Evolutionary conservation across 2,329 filamentous ascomycete species (phyloP).

Genomic region (Emergomyces pasteurianus): DNA sequence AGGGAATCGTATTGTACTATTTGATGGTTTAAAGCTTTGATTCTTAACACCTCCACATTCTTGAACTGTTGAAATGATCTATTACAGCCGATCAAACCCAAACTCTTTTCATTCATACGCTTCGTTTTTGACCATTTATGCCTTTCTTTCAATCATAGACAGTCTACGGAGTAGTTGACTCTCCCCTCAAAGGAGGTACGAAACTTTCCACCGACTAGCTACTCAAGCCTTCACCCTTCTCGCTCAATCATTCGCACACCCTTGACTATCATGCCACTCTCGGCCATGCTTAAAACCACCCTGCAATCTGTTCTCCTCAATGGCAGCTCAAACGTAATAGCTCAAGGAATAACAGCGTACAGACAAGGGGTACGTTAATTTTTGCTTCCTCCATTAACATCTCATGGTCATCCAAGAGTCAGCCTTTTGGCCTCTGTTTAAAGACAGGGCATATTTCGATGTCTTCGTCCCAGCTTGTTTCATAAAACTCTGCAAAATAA

Average conservation of each 20-base stretch:
- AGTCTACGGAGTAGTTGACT: not conserved
- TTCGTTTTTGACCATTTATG: not conserved
- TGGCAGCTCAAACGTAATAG: conserved; percentile 43
- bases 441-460: not conserved
- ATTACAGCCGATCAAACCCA: too few relatives aligned
- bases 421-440: not conserved
- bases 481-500: too few relatives aligned
- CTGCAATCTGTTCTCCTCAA: conserved; percentile 43
- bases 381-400: not conserved
- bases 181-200: not conserved
- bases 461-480: too few relatives aligned
- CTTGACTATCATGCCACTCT: conserved; percentile 22
- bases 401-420: not conserved
- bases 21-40: not conserved
- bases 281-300: conserved; percentile 40
- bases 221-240: not conserved
- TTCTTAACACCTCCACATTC: too few relatives aligned
- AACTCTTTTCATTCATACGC: not conserved
- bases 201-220: not conserved
- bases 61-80: too few relatives aligned
- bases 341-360: conserved; percentile 43
- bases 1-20: not conserved
- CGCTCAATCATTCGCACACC: not conserved
- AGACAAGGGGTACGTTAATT: conserved; percentile 29
- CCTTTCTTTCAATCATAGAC: not conserved